Conservation (phyloP, 2,329 filamentous ascomycete species). For the Amauroascus verrucosus region DNA sequence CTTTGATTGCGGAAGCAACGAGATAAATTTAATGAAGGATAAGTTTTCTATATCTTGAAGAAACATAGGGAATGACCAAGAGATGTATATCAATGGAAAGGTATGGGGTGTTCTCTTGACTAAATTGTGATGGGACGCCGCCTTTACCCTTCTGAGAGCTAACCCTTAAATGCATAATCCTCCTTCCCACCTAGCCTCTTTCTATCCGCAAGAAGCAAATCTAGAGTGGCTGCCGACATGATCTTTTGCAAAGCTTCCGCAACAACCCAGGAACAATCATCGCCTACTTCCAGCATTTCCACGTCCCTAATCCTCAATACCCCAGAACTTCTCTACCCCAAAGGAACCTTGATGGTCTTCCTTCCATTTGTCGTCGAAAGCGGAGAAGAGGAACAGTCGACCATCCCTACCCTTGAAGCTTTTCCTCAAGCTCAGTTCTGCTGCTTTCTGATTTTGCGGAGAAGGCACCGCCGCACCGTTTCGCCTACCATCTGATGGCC, state of each 20-base stretch:
- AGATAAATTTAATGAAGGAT: too few species aligned
- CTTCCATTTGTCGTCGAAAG: slow-evolving; percentile 77
- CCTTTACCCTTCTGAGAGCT: too few species aligned
- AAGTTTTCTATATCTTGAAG: too few species aligned
- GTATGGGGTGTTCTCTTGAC: too few species aligned
- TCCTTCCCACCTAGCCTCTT: too few species aligned
- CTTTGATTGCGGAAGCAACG: too few species aligned
- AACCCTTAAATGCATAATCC: too few species aligned
- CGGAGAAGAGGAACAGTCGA: slow-evolving; percentile 62
- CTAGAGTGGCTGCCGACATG: neutral
- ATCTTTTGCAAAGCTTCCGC: neutral
- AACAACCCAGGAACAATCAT: neutral
- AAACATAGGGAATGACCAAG: too few species aligned
- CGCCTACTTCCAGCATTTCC: neutral
- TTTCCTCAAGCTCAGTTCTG: slow-evolving; percentile 54
- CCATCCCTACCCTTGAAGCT: slow-evolving; percentile 40
- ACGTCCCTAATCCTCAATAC: slow-evolving; percentile 36
- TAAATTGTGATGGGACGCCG: too few species aligned
- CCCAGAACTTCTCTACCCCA: slow-evolving; percentile 69
- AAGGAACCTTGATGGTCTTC: slow-evolving; percentile 50
- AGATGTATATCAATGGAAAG: too few species aligned
- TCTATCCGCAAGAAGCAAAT: too few species aligned
- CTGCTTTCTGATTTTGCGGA: slow-evolving; percentile 53
- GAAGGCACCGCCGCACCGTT: slow-evolving; percentile 63
- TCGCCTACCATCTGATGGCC: slow-evolving; percentile 58